Evolutionary conservation across 345 rosid genomes (phyloP), one percentile per base, ranked within the genome.

Genomic region (Acer negundo): DNA sequence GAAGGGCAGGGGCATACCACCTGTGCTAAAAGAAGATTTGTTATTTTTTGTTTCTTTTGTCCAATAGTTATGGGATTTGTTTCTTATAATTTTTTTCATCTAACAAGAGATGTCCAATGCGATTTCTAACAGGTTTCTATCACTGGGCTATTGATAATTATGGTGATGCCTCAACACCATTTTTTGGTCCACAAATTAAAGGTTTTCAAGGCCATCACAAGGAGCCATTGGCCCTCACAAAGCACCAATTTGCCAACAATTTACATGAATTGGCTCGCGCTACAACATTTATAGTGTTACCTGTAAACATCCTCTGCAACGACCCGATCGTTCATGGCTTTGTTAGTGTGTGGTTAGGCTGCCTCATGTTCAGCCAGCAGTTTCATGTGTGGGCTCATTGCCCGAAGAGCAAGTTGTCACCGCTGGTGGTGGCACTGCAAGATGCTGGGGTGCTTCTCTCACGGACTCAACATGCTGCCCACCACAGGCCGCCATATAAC

Each of bases 111-210:
- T 31, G 38, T 31, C 6, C 38, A 31, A 31, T 4, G 38, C 4
- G 38, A 31, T 31, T 31, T 31, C 46, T 42, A 42, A 42, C 62
- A 56, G 62, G 98, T 42, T 86, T 93, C 16, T 95, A 92, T 85
- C 99, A 95, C 59, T 93, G 99, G 99, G 94, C 90, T 31, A 91
- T 90, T 0, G 99, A 93, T 70, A 95, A 95, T 79, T 93, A 92
- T 7, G 99, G 99, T 1, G 92, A 86, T 74, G 93, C 72, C 42
- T 87, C 93, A 1, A 92, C 97, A 4, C 95, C 92, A 0, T 2
- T 93, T 10, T 89, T 95, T 6, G 95, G 99, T 59, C 0, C 83
- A 20, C 99, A 95, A 73, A 93, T 92, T 7, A 94, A 93, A 79
- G 97, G 93, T 16, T 93, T 92, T 76, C 97, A 91, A 61, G 98